A percentile compares a stretch with the other conserved stretches of the same genome.
phyloP scores from a whole-genome alignment of 176 grass and related monocot genomes.

The Oryza rufipogon region DNA sequence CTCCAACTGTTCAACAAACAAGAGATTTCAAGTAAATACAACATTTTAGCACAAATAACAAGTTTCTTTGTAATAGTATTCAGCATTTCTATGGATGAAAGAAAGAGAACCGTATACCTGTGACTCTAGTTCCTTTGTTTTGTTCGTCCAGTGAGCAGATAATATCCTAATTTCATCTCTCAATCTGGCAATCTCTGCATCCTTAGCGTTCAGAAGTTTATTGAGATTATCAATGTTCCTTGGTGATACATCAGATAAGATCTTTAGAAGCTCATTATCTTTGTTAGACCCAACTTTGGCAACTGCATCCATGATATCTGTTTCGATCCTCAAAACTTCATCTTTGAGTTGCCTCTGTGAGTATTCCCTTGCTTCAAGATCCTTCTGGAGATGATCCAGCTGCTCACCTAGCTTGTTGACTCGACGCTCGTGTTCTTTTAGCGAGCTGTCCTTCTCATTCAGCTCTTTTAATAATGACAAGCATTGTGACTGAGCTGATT shows the following conservation, averaged over 20 bases:
- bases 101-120: conserved; percentile 49
- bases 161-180: conserved; percentile 93
- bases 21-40: conserved; percentile 14
- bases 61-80: background rate
- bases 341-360: conserved; percentile 77
- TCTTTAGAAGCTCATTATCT: conserved; percentile 72
- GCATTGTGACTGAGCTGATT: conserved; percentile 70
- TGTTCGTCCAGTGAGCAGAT: conserved; percentile 79
- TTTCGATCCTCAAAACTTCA: conserved; percentile 71
- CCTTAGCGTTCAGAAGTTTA: conserved; percentile 73
- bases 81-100: conserved; percentile 10
- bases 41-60: background rate
- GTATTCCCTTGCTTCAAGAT: conserved; percentile 69
- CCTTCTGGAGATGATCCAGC: conserved; percentile 67
- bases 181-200: conserved; percentile 72
- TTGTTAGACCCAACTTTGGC: conserved; percentile 58
- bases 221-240: conserved; percentile 83
- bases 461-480: conserved; percentile 67
- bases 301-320: conserved; percentile 69
- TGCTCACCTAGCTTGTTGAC: conserved; percentile 81
- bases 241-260: conserved; percentile 77
- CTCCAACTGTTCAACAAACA: conserved; percentile 63
- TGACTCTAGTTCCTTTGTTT: conserved; percentile 83
- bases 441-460: conserved; percentile 61
- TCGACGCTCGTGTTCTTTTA: conserved; percentile 73